These are phyloP conservation scores for Triticum aestivum DNA, from an alignment of 176 grass and related monocot genomes.

Conservation along the genomic window IWGSC_CS_RefSeq_v2.1 NC_057795.1:529122537-529123036, in stretches of 20 bases:
- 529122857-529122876: conserved; percentile 7
- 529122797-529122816: neutral
- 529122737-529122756: neutral
- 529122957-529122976: neutral
- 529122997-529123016: neutral
- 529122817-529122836: neutral
- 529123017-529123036: neutral
- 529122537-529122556: neutral
- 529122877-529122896: neutral
- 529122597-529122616: too few relatives aligned
- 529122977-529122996: neutral
- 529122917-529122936: neutral
- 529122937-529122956: neutral
- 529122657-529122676: too few relatives aligned
- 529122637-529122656: too few relatives aligned
- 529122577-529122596: too few relatives aligned
- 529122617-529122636: too few relatives aligned
- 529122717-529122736: neutral
- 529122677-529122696: too few relatives aligned
- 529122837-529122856: neutral
- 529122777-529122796: neutral
- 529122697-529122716: neutral
- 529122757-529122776: neutral
- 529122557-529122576: neutral
- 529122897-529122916: conserved; percentile 4